Evolutionary conservation across 805 yeast species (phyloP).

Genomic region (Candida taoyuanica): DNA sequence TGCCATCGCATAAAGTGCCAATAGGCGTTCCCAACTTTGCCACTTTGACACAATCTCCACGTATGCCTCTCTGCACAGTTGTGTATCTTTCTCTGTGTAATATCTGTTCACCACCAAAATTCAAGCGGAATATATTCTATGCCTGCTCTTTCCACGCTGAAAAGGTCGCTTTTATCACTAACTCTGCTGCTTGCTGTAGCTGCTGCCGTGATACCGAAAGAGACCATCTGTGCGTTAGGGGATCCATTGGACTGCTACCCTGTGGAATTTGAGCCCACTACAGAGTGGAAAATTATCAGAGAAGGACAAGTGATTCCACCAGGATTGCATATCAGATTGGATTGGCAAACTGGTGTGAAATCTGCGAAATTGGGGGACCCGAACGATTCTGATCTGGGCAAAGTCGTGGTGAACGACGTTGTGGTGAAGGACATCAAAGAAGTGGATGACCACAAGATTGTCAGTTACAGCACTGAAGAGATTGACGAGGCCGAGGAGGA

Average conservation of each 20-base stretch:
- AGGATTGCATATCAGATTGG: conserved; percentile 65
- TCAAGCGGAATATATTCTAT: no score
- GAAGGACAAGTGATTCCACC: conserved; percentile 76
- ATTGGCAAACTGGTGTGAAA: conserved; percentile 63
- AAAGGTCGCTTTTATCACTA: neutral
- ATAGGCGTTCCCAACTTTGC: neutral
- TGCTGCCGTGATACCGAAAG: conserved; percentile 10
- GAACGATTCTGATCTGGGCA: conserved; percentile 9
- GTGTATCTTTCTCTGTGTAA: no score
- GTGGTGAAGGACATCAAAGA: conserved; percentile 8
- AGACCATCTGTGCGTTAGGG: conserved; percentile 36
- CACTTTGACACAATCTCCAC: neutral
- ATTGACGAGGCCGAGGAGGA: conserved; percentile 16
- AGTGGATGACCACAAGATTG: conserved; percentile 13
- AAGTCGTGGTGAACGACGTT: conserved; percentile 6
- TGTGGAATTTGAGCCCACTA: conserved; percentile 52
- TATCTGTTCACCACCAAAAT: no score
- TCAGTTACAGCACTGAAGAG: conserved; percentile 11
- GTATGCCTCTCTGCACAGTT: no score
- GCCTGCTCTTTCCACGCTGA: neutral
- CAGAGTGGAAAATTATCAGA: conserved; percentile 63
- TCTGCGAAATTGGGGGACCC: conserved; percentile 56
- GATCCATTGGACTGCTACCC: conserved; percentile 58
- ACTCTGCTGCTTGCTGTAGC: conserved; percentile 3
- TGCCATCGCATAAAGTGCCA: conserved; percentile 1